Percentiles rank a stretch among this genome's conserved stretches.
Evolutionary conservation across 2,329 filamentous ascomycete genomes (phyloP).

Genomic region (Diaporthe citri): DNA sequence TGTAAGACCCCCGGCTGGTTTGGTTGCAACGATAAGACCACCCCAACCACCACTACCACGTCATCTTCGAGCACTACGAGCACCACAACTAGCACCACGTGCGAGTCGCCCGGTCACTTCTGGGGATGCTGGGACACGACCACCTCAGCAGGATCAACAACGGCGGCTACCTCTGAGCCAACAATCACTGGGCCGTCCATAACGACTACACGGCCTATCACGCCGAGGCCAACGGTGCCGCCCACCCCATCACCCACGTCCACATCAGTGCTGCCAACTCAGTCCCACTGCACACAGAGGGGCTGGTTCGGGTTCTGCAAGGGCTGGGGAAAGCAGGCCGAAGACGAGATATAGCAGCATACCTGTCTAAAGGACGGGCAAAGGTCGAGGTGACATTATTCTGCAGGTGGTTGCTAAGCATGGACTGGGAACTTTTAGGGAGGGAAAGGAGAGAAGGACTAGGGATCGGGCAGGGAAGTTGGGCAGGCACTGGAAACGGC

Average conservation of each 20-base stretch:
- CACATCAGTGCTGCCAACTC: slow-evolving; percentile 38
- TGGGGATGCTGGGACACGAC: slow-evolving; percentile 65
- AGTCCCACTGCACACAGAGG: slow-evolving; percentile 51
- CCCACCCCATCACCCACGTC: slow-evolving; percentile 45
- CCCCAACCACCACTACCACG: slow-evolving; percentile 48
- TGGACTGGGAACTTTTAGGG: not conserved
- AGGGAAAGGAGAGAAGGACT: not conserved
- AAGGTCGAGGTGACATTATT: not conserved
- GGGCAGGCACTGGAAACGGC: not conserved
- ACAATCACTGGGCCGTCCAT: slow-evolving; percentile 46
- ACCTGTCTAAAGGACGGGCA: not conserved
- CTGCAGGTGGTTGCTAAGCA: not conserved
- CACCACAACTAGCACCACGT: slow-evolving; percentile 53
- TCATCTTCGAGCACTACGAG: slow-evolving; percentile 47
- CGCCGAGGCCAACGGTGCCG: slow-evolving; percentile 49
- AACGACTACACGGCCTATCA: slow-evolving; percentile 47
- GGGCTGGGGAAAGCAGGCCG: slow-evolving; percentile 49
- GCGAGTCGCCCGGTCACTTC: slow-evolving; percentile 66
- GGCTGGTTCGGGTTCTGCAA: slow-evolving; percentile 59
- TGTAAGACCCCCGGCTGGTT: slow-evolving; percentile 76
- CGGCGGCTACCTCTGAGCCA: slow-evolving; percentile 43
- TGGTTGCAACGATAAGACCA: slow-evolving; percentile 70
- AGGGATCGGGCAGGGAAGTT: not conserved
- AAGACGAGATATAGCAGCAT: slow-evolving; percentile 42
- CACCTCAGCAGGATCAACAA: slow-evolving; percentile 43